Conservation (phyloP, 768 basidiomycete species). For the Pleurotus pulmonarius region DNA sequence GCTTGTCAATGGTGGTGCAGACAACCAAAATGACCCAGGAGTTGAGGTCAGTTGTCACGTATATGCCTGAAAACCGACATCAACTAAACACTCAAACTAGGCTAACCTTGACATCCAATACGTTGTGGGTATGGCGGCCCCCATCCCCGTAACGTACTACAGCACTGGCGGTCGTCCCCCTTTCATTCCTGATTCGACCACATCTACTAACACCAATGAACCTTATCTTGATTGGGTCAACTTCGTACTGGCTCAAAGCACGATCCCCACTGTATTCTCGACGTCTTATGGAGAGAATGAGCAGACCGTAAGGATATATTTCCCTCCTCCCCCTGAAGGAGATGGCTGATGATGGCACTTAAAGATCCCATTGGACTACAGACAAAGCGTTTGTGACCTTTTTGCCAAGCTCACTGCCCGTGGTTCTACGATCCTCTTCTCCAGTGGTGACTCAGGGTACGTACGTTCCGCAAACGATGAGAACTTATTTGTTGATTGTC, state of each 20-base stretch:
- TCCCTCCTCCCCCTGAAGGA: conserved; percentile 9
- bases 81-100: conserved; percentile 11
- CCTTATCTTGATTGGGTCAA: conserved; percentile 48
- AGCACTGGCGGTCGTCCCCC: conserved; percentile 45
- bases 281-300: conserved; percentile 56
- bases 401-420: conserved; percentile 49
- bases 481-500: conserved; percentile 33
- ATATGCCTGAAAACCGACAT: background rate
- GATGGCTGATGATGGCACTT: no score
- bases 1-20: conserved; percentile 34
- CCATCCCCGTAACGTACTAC: conserved; percentile 40
- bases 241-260: conserved; percentile 33
- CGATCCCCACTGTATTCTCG: conserved; percentile 43
- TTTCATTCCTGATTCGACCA: conserved; percentile 34
- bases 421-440: conserved; percentile 45
- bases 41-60: conserved; percentile 14
- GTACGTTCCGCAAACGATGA: conserved; percentile 13
- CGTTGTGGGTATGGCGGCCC: conserved; percentile 33
- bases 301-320: conserved; percentile 34
- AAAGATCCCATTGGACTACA: conserved; percentile 41
- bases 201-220: conserved; percentile 40
- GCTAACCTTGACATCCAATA: conserved; percentile 54
- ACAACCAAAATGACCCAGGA: conserved; percentile 34
- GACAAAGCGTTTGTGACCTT: conserved; percentile 37
- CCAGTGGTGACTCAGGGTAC: conserved; percentile 45